These are phyloP conservation scores for Phytopythium aichiense DNA, from an alignment of 352 stramenopile genomes.

Conservation along the genomic window DNA sequence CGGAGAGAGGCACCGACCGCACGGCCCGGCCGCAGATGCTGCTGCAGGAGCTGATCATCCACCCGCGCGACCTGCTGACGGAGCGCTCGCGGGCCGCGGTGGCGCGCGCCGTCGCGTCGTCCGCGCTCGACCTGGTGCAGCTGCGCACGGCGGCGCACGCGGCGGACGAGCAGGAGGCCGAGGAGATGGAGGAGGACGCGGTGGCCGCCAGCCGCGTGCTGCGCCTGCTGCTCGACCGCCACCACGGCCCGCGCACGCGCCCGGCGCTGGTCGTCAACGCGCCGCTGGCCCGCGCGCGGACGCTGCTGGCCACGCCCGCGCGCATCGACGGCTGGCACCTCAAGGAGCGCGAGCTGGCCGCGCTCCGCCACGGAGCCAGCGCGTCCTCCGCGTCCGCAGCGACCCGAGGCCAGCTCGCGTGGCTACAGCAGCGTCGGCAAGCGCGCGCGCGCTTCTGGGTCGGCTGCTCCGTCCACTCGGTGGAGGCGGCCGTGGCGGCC, in stretches of 20 bases:
- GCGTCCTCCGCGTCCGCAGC: background rate
- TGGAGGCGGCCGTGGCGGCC: conserved; percentile 19
- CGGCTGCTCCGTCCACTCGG: conserved; percentile 41
- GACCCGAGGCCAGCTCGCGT: background rate
- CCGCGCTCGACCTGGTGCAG: background rate
- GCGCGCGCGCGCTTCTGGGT: background rate
- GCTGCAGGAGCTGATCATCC: conserved; percentile 1
- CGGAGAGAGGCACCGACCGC: no score
- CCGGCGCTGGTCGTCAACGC: conserved; percentile 10
- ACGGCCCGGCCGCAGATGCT: background rate
- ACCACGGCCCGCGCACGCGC: background rate
- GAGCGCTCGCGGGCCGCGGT: background rate
- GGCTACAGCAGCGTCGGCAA: background rate
- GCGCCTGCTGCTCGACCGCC: background rate
- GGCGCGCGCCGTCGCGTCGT: background rate
- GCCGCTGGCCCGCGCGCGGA: conserved; percentile 4
- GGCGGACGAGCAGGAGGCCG: background rate
- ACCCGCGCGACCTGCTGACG: background rate
- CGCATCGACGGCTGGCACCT: conserved; percentile 19
- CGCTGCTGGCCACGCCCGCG: background rate
- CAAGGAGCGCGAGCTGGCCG: conserved; percentile 19
- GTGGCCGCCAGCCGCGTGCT: background rate
- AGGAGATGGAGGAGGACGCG: background rate
- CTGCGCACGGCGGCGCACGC: background rate
- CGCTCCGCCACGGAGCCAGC: background rate